A percentile compares a stretch with the other conserved stretches of the same genome.
Conservation (phyloP, 768 basidiomycete genomes). For the Serendipita sp. region DNA sequence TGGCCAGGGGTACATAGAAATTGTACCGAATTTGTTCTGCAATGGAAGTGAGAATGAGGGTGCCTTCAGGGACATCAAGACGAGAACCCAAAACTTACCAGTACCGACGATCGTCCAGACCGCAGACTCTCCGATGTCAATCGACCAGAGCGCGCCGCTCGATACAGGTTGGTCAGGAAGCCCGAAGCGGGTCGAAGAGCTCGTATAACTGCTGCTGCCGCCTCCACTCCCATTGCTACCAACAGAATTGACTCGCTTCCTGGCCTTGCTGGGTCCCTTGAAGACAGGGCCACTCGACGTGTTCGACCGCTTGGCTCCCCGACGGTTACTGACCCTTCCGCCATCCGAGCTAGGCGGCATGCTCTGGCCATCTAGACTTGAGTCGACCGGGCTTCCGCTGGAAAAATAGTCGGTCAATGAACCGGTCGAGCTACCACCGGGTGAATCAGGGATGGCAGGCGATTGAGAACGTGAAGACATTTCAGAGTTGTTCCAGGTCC, state of each 20-base stretch:
- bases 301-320: conserved; percentile 44
- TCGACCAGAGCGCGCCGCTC: conserved; percentile 72
- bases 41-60: conserved; percentile 8
- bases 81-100: conserved; percentile 31
- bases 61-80: not conserved
- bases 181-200: not conserved
- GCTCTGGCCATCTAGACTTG: conserved; percentile 9
- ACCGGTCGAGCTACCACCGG: conserved; percentile 35
- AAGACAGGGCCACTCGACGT: conserved; percentile 51
- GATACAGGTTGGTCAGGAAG: conserved; percentile 20
- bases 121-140: conserved; percentile 85
- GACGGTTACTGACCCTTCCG: conserved; percentile 54
- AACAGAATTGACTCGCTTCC: conserved; percentile 49
- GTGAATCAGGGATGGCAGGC: conserved; percentile 42
- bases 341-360: conserved; percentile 52
- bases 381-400: conserved; percentile 1
- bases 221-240: conserved; percentile 52
- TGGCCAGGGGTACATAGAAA: conserved; percentile 76
- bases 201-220: conserved; percentile 19
- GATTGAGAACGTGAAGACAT: conserved; percentile 19
- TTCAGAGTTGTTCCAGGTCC: conserved; percentile 50
- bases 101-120: conserved; percentile 92
- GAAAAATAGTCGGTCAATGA: conserved; percentile 29
- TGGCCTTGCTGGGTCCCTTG: conserved; percentile 30
- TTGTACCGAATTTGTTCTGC: conserved; percentile 84